phyloP scores from a whole-genome alignment of 345 rosid species.

The Populus deltoides region DNA sequence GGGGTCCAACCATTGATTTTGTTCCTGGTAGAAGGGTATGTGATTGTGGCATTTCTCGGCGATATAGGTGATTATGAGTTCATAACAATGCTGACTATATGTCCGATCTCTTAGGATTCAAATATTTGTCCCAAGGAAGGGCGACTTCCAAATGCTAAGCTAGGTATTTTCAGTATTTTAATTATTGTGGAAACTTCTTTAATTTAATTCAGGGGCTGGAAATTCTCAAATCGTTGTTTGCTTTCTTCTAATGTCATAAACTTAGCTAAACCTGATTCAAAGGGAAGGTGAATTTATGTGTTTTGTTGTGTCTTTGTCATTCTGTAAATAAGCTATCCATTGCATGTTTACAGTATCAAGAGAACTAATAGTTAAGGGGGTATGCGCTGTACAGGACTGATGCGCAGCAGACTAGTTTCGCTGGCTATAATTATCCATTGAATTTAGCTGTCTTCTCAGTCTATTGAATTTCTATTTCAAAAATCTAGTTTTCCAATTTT shows the following conservation, averaged over 20 bases:
- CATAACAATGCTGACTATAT: slow-evolving; percentile 11
- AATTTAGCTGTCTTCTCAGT: neutral
- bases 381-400: neutral
- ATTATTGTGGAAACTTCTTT: neutral
- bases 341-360: neutral
- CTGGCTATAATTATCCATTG: neutral
- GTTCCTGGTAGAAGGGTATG: slow-evolving; percentile 86
- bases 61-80: slow-evolving; percentile 9
- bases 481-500: neutral
- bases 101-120: slow-evolving; percentile 56
- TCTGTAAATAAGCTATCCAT: neutral
- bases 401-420: neutral
- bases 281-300: neutral
- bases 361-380: neutral
- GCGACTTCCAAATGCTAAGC: slow-evolving; percentile 83
- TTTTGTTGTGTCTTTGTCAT: neutral
- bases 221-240: neutral
- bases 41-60: slow-evolving; percentile 10
- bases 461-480: neutral
- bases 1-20: slow-evolving; percentile 80
- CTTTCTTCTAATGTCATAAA: neutral
- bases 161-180: slow-evolving; percentile 41
- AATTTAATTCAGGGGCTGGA: neutral
- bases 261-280: neutral
- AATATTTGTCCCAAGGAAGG: slow-evolving; percentile 68